phyloP scores from a whole-genome alignment of 169 alveolate genomes.

The Cystoisospora suis region DNA sequence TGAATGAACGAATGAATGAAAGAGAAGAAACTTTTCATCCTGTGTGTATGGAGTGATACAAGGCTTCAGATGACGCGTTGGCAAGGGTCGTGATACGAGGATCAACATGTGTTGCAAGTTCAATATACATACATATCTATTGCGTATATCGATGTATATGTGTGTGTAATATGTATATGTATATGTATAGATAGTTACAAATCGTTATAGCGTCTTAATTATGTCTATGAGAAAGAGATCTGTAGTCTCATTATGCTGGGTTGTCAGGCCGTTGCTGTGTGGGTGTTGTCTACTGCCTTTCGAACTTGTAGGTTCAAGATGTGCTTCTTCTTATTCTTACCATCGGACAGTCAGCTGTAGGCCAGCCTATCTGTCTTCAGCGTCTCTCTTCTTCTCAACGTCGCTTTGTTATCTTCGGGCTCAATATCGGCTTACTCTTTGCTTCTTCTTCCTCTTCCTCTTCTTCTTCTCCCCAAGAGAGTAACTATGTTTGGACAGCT shows the following conservation, averaged over 20 bases:
- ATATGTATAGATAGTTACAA: neutral
- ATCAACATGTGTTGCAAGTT: too few relatives aligned
- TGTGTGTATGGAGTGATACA: too few relatives aligned
- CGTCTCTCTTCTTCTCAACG: constrained; percentile 78
- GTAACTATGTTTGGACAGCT: neutral
- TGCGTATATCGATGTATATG: neutral
- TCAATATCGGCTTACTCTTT: constrained; percentile 78
- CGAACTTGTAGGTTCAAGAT: constrained; percentile 57
- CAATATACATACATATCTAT: neutral
- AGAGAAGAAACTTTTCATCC: neutral
- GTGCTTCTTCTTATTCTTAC: constrained; percentile 74
- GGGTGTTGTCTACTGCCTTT: neutral
- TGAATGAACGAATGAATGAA: neutral
- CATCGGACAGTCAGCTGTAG: constrained; percentile 75
- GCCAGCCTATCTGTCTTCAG: constrained; percentile 74
- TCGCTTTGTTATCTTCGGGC: constrained; percentile 74
- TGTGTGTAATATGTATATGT: neutral
- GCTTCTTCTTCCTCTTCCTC: neutral
- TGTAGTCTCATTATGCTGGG: too few relatives aligned
- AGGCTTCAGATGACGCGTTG: too few relatives aligned
- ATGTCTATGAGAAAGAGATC: neutral
- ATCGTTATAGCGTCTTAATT: neutral
- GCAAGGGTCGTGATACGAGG: too few relatives aligned
- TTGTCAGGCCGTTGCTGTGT: too few relatives aligned
- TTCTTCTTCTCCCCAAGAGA: neutral